These are phyloP conservation scores for Solanum etuberosum DNA, from an alignment of 257 asterid species.

Conservation along the genomic window DNA sequence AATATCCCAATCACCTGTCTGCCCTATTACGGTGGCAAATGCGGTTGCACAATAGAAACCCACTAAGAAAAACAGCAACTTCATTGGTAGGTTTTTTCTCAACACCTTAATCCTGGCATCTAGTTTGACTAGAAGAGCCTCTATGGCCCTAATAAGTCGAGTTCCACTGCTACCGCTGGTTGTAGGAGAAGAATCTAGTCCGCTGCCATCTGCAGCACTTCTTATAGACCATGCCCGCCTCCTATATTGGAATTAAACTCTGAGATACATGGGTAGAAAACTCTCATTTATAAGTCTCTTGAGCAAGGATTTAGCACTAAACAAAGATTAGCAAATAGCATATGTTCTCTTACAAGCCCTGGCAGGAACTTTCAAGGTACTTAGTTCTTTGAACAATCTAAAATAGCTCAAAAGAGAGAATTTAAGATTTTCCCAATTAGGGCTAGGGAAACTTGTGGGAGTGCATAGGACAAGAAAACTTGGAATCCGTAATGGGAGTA, in stretches of 20 bases:
- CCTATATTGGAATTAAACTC: conserved; percentile 20
- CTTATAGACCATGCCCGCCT: conserved; percentile 43
- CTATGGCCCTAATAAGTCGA: conserved; percentile 57
- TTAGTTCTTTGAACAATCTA: neutral
- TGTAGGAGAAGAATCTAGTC: conserved; percentile 34
- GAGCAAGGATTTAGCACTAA: neutral
- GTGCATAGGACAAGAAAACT: neutral
- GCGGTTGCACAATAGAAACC: conserved; percentile 95
- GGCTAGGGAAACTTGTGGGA: neutral
- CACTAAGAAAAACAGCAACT: conserved; percentile 60
- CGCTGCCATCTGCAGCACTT: conserved; percentile 56
- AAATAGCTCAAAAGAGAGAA: neutral
- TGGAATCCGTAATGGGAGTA: neutral
- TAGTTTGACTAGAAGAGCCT: conserved; percentile 36
- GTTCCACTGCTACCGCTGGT: conserved; percentile 43
- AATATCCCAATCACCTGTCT: conserved; percentile 98
- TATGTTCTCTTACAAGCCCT: neutral
- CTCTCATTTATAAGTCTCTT: neutral
- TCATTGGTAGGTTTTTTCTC: conserved; percentile 57
- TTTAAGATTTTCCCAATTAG: neutral
- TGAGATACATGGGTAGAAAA: neutral
- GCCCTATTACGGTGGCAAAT: conserved; percentile 89
- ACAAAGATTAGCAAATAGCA: neutral
- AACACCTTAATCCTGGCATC: conserved; percentile 36
- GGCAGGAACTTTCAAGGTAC: neutral